Conservation (phyloP, 345 rosid genomes). For the Syzygium oleosum region DNA sequence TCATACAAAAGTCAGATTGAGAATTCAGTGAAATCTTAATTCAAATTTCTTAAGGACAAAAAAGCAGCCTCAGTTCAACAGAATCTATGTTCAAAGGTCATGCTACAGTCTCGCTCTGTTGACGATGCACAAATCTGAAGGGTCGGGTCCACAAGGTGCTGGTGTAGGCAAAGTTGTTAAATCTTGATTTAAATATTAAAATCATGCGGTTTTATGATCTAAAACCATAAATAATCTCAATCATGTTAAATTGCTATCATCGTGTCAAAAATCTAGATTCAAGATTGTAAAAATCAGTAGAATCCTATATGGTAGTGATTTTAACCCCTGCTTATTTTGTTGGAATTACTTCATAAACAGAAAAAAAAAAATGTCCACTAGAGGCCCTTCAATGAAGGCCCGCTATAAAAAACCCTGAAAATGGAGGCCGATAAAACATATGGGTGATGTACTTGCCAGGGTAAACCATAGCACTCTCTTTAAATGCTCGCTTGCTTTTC, state of each 20-base stretch:
- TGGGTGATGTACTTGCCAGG: neutral
- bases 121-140: neutral
- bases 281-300: neutral
- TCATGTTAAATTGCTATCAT: neutral
- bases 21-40: neutral
- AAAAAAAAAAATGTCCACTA: neutral
- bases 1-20: neutral
- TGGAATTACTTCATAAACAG: neutral
- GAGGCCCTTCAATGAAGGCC: neutral
- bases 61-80: neutral
- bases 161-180: neutral
- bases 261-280: neutral
- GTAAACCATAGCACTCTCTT: neutral
- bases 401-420: neutral
- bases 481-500: neutral
- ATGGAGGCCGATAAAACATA: neutral
- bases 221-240: neutral
- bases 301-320: neutral
- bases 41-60: neutral
- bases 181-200: neutral
- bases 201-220: neutral
- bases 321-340: neutral
- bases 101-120: neutral
- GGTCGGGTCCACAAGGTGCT: neutral
- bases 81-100: neutral